A percentile compares a stretch with the other conserved stretches of the same genome.
Evolutionary conservation across 257 asterid species (phyloP).

Genomic region (Penstemon eatonii): DNA sequence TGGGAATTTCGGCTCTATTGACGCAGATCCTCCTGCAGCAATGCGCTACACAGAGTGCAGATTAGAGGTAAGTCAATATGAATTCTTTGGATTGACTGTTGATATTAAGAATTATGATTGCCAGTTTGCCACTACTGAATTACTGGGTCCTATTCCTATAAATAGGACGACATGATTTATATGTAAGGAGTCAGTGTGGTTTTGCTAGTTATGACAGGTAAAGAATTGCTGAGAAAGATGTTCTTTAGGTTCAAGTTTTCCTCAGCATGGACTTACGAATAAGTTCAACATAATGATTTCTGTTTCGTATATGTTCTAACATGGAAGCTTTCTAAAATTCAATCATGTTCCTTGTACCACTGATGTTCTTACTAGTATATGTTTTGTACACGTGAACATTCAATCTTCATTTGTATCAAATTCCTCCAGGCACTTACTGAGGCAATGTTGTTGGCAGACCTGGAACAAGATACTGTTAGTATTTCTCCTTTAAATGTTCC

Average conservation of each 20-base stretch:
- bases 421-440: conserved; percentile 83
- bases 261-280: too few relatives aligned
- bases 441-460: conserved; percentile 89
- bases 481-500: conserved; percentile 17
- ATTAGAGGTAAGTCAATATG: conserved; percentile 62
- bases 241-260: background rate
- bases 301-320: background rate
- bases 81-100: conserved; percentile 17
- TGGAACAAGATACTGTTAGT: conserved; percentile 86
- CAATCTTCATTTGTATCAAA: conserved; percentile 18
- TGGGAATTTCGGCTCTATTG: conserved; percentile 97
- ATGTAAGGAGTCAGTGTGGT: background rate
- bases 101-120: background rate
- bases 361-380: conserved; percentile 5
- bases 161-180: background rate
- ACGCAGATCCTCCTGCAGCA: conserved; percentile 99
- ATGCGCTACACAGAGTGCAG: conserved; percentile 99
- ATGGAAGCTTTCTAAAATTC: background rate
- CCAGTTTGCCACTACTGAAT: conserved; percentile 6
- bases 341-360: background rate
- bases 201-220: background rate
- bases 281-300: background rate
- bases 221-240: background rate
- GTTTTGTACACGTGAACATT: conserved; percentile 20
- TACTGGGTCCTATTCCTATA: conserved; percentile 10